phyloP scores from a whole-genome alignment of 140 eudicot genomes.

The Erigeron philadelphicus region DNA sequence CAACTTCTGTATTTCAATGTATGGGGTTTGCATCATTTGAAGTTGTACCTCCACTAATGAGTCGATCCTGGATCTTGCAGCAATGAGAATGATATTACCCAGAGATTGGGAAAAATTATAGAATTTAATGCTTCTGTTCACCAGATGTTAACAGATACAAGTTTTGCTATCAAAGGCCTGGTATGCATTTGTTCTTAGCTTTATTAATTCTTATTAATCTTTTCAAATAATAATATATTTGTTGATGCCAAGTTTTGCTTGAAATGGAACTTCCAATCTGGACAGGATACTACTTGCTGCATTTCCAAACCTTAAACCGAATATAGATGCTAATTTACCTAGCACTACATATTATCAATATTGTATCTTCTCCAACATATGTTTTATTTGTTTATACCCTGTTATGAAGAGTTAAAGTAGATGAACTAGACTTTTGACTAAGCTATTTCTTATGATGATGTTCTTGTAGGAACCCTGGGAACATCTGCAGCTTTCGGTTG shows the following conservation, averaged over 20 bases:
- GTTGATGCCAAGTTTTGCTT: background rate
- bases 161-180: constrained; percentile 33
- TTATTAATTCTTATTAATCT: background rate
- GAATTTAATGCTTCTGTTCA: constrained; percentile 55
- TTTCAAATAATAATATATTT: background rate
- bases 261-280: background rate
- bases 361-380: background rate
- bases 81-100: constrained; percentile 89
- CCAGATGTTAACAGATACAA: constrained; percentile 45
- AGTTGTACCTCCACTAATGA: constrained; percentile 10
- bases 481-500: constrained; percentile 59
- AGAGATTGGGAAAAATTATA: constrained; percentile 59
- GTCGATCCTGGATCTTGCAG: constrained; percentile 37
- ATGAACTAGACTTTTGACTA: constrained; percentile 4
- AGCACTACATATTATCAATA: background rate
- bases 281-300: background rate
- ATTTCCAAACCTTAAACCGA: background rate
- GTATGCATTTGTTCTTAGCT: constrained; percentile 32
- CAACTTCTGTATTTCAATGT: background rate
- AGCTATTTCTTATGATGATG: constrained; percentile 12
- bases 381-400: background rate
- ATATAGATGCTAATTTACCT: constrained; percentile 1
- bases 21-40: background rate
- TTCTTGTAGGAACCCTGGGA: constrained; percentile 50
- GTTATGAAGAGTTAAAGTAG: constrained; percentile 8